Base-by-base conservation (phyloP, 257 asterid species). In the Echites panduratus region DNA sequence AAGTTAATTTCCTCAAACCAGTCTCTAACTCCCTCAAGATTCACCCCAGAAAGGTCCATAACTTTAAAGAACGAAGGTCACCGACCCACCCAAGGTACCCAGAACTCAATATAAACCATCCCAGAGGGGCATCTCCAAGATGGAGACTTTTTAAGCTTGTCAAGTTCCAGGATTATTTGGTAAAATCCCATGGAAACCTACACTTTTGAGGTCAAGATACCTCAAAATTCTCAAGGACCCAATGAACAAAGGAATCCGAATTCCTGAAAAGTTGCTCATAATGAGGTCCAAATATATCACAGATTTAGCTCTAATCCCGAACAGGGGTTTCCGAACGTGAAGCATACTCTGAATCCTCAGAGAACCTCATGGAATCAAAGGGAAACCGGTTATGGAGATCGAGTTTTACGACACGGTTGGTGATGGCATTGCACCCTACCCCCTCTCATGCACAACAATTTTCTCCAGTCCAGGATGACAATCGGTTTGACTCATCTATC, bases 221-320 rank as follows among this genome's bases (percentile, higher is more conserved):
- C 66, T 77, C 69, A 81, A 41, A 4, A 24, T 70, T 45, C 5
- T 58, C 2, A 81, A 35, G 16, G 74, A 73, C 17, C 81, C 79
- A 8, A 81, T 19, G 29, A 81, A 74, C 1, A n/a, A 0, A 12
- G 84, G 84, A 26, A 81, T 73, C 12, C 5, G 50, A 11, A 50
- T 12, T 0, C 75, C 35, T 57, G 76, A 57, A n/a, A 81, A 81
- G 66, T 81, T 41, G 56, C 74, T 81, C 63, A 40, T 11, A 68
- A 82, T 73, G n/a, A 80, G 53, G 56, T 77, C 84, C 61, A 77
- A 20, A 38, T 77, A 73, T 4, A 57, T 19, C 79, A 73, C 20
- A 38, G 62, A 70, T n/a, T 73, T 9, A 81, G 22, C 75, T 74
- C 69, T 24, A 79, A 82, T 70, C 77, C 77, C 69, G 77, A 66